Evolutionary conservation across 2,329 filamentous ascomycete species (phyloP).

Genomic region (Raffaelea ambrosiae): DNA sequence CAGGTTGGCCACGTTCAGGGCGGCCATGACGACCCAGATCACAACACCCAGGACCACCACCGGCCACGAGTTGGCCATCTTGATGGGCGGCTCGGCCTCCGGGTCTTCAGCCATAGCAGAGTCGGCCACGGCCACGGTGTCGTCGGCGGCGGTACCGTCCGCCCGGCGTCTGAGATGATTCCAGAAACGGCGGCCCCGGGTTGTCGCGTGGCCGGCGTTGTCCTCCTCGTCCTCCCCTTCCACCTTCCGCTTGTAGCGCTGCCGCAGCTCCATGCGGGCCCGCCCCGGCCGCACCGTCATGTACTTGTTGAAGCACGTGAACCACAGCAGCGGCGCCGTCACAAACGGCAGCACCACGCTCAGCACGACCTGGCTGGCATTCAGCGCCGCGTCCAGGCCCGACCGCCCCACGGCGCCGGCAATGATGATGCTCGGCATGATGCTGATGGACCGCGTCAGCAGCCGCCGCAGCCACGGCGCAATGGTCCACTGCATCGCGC

Average conservation of each 20-base stretch:
- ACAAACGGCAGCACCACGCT: conserved; percentile 75
- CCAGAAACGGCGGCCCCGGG: conserved; percentile 7
- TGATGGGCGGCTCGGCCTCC: conserved; percentile 21
- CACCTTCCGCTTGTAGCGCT: background rate
- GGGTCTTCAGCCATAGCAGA: background rate
- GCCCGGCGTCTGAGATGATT: conserved; percentile 6
- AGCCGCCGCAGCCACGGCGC: conserved; percentile 72
- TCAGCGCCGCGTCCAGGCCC: conserved; percentile 64
- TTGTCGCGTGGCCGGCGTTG: conserved; percentile 4
- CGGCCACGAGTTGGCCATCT: conserved; percentile 67
- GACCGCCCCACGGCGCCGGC: conserved; percentile 66
- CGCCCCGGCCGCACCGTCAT: conserved; percentile 59
- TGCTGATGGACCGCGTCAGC: conserved; percentile 69
- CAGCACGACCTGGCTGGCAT: conserved; percentile 68
- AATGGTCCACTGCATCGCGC: conserved; percentile 66
- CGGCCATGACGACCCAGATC: conserved; percentile 65
- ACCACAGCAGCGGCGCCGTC: conserved; percentile 75
- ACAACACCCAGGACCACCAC: conserved; percentile 44
- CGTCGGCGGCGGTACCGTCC: background rate
- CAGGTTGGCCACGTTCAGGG: conserved; percentile 71
- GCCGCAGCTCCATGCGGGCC: conserved; percentile 21
- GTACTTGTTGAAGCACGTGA: conserved; percentile 69
- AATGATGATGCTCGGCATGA: conserved; percentile 75
- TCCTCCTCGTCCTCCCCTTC: background rate
- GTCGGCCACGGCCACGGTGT: background rate